phyloP scores from a whole-genome alignment of 257 asterid species.

The Plantago ovata region DNA sequence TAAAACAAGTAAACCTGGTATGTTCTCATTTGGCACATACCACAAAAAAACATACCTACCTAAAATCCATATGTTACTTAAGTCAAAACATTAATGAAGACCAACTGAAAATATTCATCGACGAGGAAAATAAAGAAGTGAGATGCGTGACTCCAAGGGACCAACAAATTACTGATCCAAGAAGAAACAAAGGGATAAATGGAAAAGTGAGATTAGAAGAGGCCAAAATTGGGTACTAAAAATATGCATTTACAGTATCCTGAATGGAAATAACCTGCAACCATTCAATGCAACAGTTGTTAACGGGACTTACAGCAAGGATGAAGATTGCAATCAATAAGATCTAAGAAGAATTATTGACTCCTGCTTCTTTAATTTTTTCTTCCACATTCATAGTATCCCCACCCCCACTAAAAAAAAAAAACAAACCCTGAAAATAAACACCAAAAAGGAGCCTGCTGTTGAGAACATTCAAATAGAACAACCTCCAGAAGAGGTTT shows the following conservation, averaged over 20 bases:
- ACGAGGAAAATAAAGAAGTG: not conserved
- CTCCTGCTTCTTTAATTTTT: no score
- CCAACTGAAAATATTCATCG: no score
- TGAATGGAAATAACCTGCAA: not conserved
- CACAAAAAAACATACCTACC: slow-evolving; percentile 1
- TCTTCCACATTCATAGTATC: no score
- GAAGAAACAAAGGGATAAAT: not conserved
- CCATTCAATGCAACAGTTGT: not conserved
- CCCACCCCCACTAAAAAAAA: no score
- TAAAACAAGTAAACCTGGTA: slow-evolving; percentile 12
- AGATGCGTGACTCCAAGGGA: not conserved
- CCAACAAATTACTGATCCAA: not conserved
- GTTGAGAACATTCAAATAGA: no score
- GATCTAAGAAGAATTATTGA: no score
- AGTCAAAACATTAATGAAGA: not conserved
- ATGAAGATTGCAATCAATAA: no score
- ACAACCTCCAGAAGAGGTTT: no score
- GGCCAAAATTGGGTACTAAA: no score
- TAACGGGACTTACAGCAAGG: not conserved
- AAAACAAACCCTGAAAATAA: no score
- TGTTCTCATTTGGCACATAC: slow-evolving; percentile 7
- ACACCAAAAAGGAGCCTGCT: no score
- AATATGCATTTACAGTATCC: no score
- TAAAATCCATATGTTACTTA: not conserved
- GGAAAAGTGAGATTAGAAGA: not conserved